Evolutionary conservation across 495 filamentous ascomycete genomes (phyloP).

Genomic region (Pyrenopolyporus hunteri): DNA sequence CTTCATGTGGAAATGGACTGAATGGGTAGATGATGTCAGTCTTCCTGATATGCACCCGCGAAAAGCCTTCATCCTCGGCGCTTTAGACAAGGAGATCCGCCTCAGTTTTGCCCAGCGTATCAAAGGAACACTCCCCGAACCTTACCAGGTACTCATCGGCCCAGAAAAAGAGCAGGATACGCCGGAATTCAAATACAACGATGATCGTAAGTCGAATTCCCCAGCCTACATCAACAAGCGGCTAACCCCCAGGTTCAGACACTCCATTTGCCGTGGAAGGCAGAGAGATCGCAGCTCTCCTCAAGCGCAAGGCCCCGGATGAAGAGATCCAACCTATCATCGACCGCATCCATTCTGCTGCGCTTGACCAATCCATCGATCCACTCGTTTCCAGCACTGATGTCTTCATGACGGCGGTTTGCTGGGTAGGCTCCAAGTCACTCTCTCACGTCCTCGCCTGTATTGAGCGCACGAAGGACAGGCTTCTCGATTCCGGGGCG

Average conservation of each 20-base stretch:
- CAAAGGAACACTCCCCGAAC: slow-evolving; percentile 86
- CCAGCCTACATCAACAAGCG: neutral
- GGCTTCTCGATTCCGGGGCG: slow-evolving; percentile 77
- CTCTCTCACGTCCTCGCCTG: slow-evolving; percentile 94
- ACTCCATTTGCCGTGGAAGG: slow-evolving; percentile 83
- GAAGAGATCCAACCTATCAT: slow-evolving; percentile 81
- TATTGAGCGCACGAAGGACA: slow-evolving; percentile 95
- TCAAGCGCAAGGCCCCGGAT: slow-evolving; percentile 82
- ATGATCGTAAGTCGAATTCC: slow-evolving; percentile 65
- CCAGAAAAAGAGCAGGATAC: slow-evolving; percentile 90
- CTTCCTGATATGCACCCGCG: slow-evolving; percentile 79
- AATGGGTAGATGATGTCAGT: slow-evolving; percentile 90
- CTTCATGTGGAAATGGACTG: slow-evolving; percentile 99
- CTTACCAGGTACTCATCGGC: slow-evolving; percentile 80
- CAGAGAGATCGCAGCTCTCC: slow-evolving; percentile 74
- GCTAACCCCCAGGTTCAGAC: slow-evolving; percentile 52
- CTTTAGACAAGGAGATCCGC: slow-evolving; percentile 95
- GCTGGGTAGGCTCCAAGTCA: slow-evolving; percentile 90
- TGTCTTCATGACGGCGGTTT: slow-evolving; percentile 89
- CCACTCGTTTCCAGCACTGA: slow-evolving; percentile 84
- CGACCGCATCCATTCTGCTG: slow-evolving; percentile 75
- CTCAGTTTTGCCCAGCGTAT: slow-evolving; percentile 96
- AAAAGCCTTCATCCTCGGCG: slow-evolving; percentile 89
- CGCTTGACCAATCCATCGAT: slow-evolving; percentile 70
- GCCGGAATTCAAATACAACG: slow-evolving; percentile 89